A percentile compares a stretch with the other conserved stretches of the same genome.
Evolutionary conservation across 352 stramenopile genomes (phyloP).

Genomic region (Pythium phragmitis): DNA sequence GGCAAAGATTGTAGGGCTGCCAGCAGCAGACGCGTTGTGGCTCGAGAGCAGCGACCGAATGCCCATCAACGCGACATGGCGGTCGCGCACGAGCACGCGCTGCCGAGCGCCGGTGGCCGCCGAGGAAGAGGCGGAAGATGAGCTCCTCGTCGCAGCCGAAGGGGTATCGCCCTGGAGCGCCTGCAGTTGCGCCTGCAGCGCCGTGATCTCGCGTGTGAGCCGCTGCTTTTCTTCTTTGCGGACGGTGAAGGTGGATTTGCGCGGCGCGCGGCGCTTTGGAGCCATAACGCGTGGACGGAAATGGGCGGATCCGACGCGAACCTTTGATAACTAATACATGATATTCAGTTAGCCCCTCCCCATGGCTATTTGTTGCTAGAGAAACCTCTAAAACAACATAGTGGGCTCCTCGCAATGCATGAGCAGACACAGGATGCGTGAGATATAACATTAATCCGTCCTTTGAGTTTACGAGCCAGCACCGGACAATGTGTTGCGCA

Average conservation of each 20-base stretch:
- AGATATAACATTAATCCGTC: no score
- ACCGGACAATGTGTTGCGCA: background rate
- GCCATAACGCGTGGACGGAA: no score
- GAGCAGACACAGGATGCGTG: no score
- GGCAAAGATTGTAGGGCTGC: background rate
- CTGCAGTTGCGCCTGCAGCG: conserved; percentile 12
- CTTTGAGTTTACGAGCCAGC: no score
- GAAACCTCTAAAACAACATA: no score
- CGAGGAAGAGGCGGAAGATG: background rate
- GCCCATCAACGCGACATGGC: conserved; percentile 9
- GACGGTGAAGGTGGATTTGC: conserved; percentile 22
- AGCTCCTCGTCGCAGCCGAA: background rate
- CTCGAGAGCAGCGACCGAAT: conserved; percentile 15
- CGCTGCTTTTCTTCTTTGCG: conserved; percentile 27
- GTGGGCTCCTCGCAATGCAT: no score
- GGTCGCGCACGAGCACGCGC: background rate
- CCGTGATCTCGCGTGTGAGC: conserved; percentile 16
- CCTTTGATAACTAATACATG: no score
- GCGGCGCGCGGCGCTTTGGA: conserved; percentile 9
- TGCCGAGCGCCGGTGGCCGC: background rate
- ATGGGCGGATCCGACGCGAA: no score
- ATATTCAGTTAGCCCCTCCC: no score
- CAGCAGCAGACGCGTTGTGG: conserved; percentile 1
- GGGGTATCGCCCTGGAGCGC: background rate
- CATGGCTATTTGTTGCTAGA: no score